Evolutionary conservation across 805 yeast genomes (phyloP).

Genomic region (Metschnikowia vanudenii): DNA sequence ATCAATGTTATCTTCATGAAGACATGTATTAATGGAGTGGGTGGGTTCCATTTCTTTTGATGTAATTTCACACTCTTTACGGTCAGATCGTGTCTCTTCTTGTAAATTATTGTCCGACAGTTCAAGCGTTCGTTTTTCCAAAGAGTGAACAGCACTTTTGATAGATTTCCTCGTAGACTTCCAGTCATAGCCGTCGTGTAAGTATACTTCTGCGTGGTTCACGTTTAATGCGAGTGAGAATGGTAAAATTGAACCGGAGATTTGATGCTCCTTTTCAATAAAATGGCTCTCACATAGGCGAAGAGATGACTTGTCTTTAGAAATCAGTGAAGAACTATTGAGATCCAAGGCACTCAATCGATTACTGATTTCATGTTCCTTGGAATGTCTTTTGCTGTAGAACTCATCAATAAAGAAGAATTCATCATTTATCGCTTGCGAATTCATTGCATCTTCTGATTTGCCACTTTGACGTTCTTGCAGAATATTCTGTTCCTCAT

Average conservation of each 20-base stretch:
- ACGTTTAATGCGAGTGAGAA: constrained; percentile 33
- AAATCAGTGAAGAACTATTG: constrained; percentile 1
- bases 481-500: not conserved
- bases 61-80: constrained; percentile 1
- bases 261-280: not conserved
- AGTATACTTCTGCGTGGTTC: constrained; percentile 42
- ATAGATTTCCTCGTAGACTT: constrained; percentile 68
- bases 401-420: constrained; percentile 14
- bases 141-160: constrained; percentile 11
- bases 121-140: constrained; percentile 1
- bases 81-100: not conserved
- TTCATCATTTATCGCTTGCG: not conserved
- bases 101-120: not conserved
- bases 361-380: not conserved
- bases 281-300: constrained; percentile 16
- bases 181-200: constrained; percentile 95
- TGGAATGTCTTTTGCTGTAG: not conserved
- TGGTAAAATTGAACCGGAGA: constrained; percentile 19
- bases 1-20: not conserved
- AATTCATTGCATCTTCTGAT: not conserved
- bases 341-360: not conserved
- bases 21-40: not conserved
- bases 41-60: not conserved
- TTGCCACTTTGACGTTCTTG: not conserved
- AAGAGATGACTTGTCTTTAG: not conserved